These are phyloP conservation scores for Adansonia gregorii DNA, from an alignment of 441 rosid species.

Conservation along the genomic window DNA sequence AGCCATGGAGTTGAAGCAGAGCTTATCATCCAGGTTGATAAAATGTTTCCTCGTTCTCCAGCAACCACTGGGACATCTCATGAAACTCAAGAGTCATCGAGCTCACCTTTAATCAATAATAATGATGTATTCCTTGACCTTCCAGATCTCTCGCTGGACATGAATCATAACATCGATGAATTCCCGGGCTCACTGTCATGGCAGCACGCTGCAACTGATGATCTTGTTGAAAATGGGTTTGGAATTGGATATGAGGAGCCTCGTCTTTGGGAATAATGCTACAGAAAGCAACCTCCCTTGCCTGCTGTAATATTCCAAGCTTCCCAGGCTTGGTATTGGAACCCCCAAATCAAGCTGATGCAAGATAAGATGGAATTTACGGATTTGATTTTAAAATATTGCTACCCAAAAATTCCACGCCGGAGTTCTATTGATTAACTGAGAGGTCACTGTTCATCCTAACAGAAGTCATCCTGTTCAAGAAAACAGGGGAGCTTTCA, in stretches of 20 bases:
- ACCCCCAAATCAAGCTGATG: background rate
- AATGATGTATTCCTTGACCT: constrained; percentile 67
- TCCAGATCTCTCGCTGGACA: constrained; percentile 63
- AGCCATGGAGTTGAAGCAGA: constrained; percentile 27
- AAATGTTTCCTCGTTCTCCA: constrained; percentile 37
- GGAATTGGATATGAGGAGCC: constrained; percentile 49
- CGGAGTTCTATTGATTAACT: background rate
- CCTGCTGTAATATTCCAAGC: background rate
- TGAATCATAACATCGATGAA: constrained; percentile 43
- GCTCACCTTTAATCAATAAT: constrained; percentile 26
- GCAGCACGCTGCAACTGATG: constrained; percentile 34
- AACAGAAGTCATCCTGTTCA: background rate
- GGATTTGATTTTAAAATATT: background rate
- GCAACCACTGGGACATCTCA: constrained; percentile 38
- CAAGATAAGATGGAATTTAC: background rate
- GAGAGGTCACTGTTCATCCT: background rate
- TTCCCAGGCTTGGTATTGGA: background rate
- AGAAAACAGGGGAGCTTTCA: constrained; percentile 4
- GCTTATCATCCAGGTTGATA: constrained; percentile 12
- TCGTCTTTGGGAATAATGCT: constrained; percentile 10
- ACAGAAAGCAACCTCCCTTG: background rate
- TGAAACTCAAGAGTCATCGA: constrained; percentile 28
- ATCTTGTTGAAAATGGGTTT: constrained; percentile 32
- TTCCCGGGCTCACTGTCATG: constrained; percentile 51
- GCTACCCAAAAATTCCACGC: background rate